phyloP scores from a whole-genome alignment of 73 alveolate species.

The Tetrahymena malaccensis region DNA sequence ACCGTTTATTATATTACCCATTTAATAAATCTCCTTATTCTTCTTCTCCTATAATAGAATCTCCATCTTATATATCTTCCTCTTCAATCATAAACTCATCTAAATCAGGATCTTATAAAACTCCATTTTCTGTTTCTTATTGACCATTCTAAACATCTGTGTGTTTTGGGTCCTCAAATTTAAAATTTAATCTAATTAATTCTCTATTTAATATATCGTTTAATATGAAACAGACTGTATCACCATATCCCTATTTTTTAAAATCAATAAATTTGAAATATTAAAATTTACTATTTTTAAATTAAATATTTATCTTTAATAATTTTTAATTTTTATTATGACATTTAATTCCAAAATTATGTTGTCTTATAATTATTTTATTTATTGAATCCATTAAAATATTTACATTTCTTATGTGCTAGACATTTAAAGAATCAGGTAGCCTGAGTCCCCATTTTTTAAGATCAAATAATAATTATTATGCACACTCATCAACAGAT shows the following conservation, averaged over 20 bases:
- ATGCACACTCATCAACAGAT: slow-evolving; percentile 39
- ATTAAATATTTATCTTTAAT: not conserved
- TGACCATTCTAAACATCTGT: not conserved
- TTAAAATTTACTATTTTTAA: not conserved
- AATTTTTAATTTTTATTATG: too few relatives aligned
- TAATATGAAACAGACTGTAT: slow-evolving; percentile 64
- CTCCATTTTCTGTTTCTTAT: not conserved
- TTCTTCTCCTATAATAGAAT: not conserved
- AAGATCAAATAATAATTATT: slow-evolving; percentile 42
- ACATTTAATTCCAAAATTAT: too few relatives aligned
- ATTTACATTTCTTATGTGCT: not conserved
- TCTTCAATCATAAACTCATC: not conserved
- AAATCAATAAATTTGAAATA: not conserved
- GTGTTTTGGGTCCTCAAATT: slow-evolving; percentile 50
- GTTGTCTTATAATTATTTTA: too few relatives aligned
- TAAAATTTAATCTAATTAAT: slow-evolving; percentile 72
- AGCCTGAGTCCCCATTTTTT: slow-evolving; percentile 51
- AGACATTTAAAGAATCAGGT: slow-evolving; percentile 39
- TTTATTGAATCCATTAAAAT: too few relatives aligned
- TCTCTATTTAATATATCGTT: slow-evolving; percentile 80
- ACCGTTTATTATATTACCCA: not conserved
- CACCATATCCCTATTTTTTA: slow-evolving; percentile 69
- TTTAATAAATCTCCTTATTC: not conserved
- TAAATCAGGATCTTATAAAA: not conserved
- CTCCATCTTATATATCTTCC: not conserved